phyloP scores from a whole-genome alignment of 2,329 filamentous ascomycete species.

The Monosporascus ibericus region DNA sequence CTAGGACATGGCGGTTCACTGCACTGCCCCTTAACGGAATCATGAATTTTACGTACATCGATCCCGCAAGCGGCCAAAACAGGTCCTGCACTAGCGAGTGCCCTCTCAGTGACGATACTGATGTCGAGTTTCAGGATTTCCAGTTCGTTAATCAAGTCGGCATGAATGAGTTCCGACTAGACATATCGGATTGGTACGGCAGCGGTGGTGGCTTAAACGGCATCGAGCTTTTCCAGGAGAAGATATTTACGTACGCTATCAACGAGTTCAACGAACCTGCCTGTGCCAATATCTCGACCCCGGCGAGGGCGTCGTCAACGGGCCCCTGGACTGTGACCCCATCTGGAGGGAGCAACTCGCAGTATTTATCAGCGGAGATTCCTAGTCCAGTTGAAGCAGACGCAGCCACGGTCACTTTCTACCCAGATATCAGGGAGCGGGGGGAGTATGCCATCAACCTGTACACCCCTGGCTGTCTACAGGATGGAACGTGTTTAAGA shows the following conservation, averaged over 20 bases:
- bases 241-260: conserved; percentile 81
- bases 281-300: conserved; percentile 60
- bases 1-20: conserved; percentile 80
- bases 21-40: conserved; percentile 84
- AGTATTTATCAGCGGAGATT: conserved; percentile 70
- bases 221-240: conserved; percentile 79
- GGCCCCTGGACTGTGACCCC: conserved; percentile 70
- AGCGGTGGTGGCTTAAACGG: conserved; percentile 77
- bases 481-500: conserved; percentile 68
- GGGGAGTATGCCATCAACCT: conserved; percentile 89
- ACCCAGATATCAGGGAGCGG: conserved; percentile 77
- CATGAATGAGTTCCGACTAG: conserved; percentile 81
- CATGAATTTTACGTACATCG: conserved; percentile 90
- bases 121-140: conserved; percentile 75
- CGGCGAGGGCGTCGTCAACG: conserved; percentile 61
- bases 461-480: conserved; percentile 85
- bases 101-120: conserved; percentile 68
- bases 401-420: conserved; percentile 67
- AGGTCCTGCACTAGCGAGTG: conserved; percentile 74
- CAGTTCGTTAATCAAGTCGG: conserved; percentile 81
- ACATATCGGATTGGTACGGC: conserved; percentile 85
- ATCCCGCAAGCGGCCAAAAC: conserved; percentile 63
- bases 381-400: conserved; percentile 47
- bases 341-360: conserved; percentile 62
- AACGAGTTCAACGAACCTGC: conserved; percentile 81